Evolutionary conservation across 177 flowering plant species (phyloP).

Genomic region (Vitis hybrid): DNA sequence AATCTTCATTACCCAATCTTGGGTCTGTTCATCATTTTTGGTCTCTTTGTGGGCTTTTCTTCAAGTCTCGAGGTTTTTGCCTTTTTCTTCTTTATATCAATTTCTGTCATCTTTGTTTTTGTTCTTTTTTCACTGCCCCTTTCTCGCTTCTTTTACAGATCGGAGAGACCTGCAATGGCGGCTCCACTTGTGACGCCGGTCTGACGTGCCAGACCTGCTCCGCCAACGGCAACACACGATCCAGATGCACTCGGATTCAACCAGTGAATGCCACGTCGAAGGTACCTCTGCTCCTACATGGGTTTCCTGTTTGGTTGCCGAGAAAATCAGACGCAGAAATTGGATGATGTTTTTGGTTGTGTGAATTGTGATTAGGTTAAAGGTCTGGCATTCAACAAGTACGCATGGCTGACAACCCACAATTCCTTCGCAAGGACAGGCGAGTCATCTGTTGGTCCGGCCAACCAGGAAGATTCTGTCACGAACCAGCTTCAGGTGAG

Average conservation of each 20-base stretch:
- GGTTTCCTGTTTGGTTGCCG: neutral
- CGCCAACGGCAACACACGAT: slow-evolving; percentile 54
- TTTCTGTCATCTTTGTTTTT: neutral
- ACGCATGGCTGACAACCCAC: slow-evolving; percentile 80
- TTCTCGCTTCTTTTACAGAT: slow-evolving; percentile 24
- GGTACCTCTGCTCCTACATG: slow-evolving; percentile 15
- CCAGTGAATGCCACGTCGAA: slow-evolving; percentile 52
- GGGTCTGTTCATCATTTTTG: slow-evolving; percentile 12
- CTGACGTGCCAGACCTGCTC: slow-evolving; percentile 51
- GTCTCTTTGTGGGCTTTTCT: slow-evolving; percentile 15
- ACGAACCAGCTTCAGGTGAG: slow-evolving; percentile 62
- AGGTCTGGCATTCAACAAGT: slow-evolving; percentile 54
- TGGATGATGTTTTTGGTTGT: slow-evolving; percentile 6
- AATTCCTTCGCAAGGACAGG: slow-evolving; percentile 63
- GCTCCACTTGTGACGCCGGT: slow-evolving; percentile 50
- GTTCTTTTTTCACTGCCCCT: neutral
- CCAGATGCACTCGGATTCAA: slow-evolving; percentile 51
- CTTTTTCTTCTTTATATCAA: neutral
- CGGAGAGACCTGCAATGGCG: slow-evolving; percentile 54
- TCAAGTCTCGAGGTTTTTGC: slow-evolving; percentile 23
- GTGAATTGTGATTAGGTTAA: slow-evolving; percentile 36
- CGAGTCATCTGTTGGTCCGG: slow-evolving; percentile 36
- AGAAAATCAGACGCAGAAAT: neutral
- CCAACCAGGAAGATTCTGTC: slow-evolving; percentile 68
- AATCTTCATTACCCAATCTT: neutral